Evolutionary conservation across 495 filamentous ascomycete species (phyloP), one percentile per base, ranked within the genome.

Genomic region (Xylaria grammica): DNA sequence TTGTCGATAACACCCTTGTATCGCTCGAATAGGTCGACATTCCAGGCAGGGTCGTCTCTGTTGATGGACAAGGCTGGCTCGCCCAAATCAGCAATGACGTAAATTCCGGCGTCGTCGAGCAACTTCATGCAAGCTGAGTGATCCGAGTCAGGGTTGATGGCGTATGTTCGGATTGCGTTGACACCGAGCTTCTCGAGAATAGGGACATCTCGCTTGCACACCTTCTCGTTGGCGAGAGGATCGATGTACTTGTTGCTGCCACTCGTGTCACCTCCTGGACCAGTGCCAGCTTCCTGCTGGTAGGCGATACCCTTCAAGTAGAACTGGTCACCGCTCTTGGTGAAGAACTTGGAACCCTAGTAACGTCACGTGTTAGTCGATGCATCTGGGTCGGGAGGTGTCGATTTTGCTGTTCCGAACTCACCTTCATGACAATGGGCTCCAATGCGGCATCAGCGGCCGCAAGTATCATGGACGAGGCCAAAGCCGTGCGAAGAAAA

Each of bases 121-220:
- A 93, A 72, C 60, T 85, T 75, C 94, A 99, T 97, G 79, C 94
- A 97, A 8, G 77, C 79, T n/a, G 79, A 79, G 80, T 99, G 95
- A 78, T 97, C 84, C 60, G 79, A 75, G 10, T 82, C 85, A 19
- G 95, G 88, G 77, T 99, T 86, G 73, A 99, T 86, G 70, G 92
- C 92, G 77, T 99, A 99, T 19, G 93, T 92, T 71, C 95, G 94
- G 73, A 99, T 93, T 29, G 87, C 86, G 78, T 99, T 99, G 70
- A 94, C 94, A 62, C 84, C 82, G 40, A 97, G 83, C 67, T 90
- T 83, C 73, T 85, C 68, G 53, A 99, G 84, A 65, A 87, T 79
- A n/a, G 92, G 91, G 36, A 99, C 78, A 76, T 99, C 95, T 64
- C 94, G 90, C 67, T 82, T 78, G 82, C 94, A 97, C 62, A 78